Conservation (phyloP, 305 asterid species). For the Solanum hybrid region DNA sequence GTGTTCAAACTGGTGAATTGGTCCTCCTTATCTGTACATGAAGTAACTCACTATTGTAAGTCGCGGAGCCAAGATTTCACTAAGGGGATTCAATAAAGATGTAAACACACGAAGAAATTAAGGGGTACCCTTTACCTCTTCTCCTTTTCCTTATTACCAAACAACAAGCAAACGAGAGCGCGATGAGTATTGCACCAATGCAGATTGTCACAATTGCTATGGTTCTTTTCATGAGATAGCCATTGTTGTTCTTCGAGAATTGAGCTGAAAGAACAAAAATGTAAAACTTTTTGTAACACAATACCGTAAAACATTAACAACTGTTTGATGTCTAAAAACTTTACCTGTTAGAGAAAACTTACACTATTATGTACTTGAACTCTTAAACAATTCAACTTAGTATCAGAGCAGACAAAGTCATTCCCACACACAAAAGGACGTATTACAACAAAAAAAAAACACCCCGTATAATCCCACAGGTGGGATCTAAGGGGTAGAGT, state of each 20-base stretch:
- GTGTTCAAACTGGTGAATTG: neutral
- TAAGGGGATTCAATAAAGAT: neutral
- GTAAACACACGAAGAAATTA: neutral
- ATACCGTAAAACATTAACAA: neutral
- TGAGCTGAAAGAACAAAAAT: neutral
- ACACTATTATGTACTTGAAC: neutral
- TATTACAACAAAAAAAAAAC: neutral
- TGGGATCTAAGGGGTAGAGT: neutral
- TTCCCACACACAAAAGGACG: neutral
- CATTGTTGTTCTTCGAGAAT: neutral
- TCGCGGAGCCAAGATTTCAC: neutral
- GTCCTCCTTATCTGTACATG: neutral
- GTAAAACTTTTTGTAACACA: neutral
- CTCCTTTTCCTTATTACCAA: neutral
- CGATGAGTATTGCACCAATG: slow-evolving; percentile 2
- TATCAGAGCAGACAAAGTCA: neutral
- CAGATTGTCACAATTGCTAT: neutral
- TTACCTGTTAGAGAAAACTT: neutral
- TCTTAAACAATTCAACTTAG: neutral
- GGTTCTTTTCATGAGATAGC: neutral
- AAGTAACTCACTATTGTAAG: neutral
- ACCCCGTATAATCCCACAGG: neutral
- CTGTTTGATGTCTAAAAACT: neutral
- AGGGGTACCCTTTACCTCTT: slow-evolving; percentile 11
- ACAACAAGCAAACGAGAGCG: slow-evolving; percentile 3